Percentiles rank a stretch among this genome's conserved stretches.
Evolutionary conservation across 1,284 basidiomycete species (phyloP).

Genomic region (Marasmius oreades): DNA sequence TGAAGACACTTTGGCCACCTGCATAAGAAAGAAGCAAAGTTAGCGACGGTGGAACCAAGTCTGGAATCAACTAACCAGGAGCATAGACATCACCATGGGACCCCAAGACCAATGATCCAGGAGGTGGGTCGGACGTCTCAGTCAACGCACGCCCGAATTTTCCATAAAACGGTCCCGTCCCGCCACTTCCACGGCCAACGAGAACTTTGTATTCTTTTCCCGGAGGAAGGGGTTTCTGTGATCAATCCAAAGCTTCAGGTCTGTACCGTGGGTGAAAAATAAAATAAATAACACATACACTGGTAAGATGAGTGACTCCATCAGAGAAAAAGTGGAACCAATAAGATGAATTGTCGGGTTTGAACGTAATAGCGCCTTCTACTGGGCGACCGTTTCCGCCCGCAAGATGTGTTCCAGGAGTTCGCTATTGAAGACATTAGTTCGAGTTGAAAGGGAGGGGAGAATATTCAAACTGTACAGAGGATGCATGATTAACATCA

Average conservation of each 20-base stretch:
- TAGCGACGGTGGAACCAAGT: too few relatives aligned
- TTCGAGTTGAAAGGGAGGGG: neutral
- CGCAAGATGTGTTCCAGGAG: conserved; percentile 15
- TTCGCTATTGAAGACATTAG: neutral
- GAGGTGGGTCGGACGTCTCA: conserved; percentile 16
- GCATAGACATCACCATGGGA: conserved; percentile 32
- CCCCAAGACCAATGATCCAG: conserved; percentile 29
- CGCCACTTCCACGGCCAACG: conserved; percentile 27
- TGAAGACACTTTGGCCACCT: conserved; percentile 17
- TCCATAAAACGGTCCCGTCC: conserved; percentile 28
- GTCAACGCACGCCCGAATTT: conserved; percentile 20
- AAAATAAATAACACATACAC: too few relatives aligned
- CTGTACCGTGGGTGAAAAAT: too few relatives aligned
- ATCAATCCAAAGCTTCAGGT: too few relatives aligned
- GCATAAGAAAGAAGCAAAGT: neutral
- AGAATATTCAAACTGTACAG: conserved; percentile 1
- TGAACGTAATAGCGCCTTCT: conserved; percentile 13
- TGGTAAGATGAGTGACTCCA: conserved; percentile 9
- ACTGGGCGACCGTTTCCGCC: conserved; percentile 11
- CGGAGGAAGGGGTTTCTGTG: conserved; percentile 18
- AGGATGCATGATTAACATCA: conserved; percentile 7
- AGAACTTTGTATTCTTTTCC: conserved; percentile 26
- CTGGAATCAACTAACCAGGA: conserved; percentile 21
- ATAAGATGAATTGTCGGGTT: conserved; percentile 4
- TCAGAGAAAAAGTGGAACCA: conserved; percentile 11